These are phyloP conservation scores for Trichoderma lentiforme DNA, from an alignment of 2,329 filamentous ascomycete species.

Conservation along the genomic window DNA sequence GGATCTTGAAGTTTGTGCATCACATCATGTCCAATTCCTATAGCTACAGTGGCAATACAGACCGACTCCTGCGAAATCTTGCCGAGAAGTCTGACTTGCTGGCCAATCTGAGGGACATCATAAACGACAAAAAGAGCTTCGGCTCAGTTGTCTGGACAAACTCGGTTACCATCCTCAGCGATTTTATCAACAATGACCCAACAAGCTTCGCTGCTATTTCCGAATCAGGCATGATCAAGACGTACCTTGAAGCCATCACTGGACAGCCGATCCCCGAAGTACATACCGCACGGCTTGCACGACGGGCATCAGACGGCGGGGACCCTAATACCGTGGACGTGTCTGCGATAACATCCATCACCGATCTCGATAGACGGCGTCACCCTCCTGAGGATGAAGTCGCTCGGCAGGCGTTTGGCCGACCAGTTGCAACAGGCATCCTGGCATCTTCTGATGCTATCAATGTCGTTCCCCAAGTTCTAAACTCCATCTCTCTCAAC, in stretches of 20 bases:
- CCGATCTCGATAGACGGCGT: constrained; percentile 39
- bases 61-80: constrained; percentile 84
- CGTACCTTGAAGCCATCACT: constrained; percentile 79
- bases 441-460: constrained; percentile 88
- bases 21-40: constrained; percentile 84
- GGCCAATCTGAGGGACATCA: constrained; percentile 72
- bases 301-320: constrained; percentile 31
- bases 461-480: constrained; percentile 76
- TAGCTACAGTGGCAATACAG: constrained; percentile 72
- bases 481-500: constrained; percentile 93
- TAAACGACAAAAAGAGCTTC: constrained; percentile 74
- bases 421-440: constrained; percentile 64
- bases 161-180: constrained; percentile 84
- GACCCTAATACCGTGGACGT: constrained; percentile 38
- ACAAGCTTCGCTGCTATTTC: constrained; percentile 96
- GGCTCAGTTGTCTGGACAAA: constrained; percentile 96
- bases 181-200: constrained; percentile 97
- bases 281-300: constrained; percentile 30
- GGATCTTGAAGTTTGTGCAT: constrained; percentile 92
- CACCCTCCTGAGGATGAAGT: constrained; percentile 53
- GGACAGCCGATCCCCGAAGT: constrained; percentile 43
- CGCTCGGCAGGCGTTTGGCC: constrained; percentile 44
- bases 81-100: constrained; percentile 90
- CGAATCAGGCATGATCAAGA: constrained; percentile 86
- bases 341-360: constrained; percentile 38